Evolutionary conservation across 805 yeast species (phyloP).

Genomic region (Zygoascus biomembranicola): DNA sequence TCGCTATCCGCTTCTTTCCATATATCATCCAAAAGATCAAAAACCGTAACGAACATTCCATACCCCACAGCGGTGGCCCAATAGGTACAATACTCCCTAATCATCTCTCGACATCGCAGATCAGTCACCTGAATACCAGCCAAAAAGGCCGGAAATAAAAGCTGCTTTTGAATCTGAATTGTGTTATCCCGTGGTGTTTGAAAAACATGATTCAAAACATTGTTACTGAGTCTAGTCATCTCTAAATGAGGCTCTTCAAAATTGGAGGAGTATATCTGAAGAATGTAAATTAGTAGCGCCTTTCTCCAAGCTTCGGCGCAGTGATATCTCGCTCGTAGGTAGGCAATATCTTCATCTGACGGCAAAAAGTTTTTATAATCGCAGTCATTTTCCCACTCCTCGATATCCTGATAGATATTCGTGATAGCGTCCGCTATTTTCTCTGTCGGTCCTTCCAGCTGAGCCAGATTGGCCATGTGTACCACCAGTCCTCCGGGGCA

Average conservation of each 20-base stretch:
- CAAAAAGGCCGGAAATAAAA: not conserved
- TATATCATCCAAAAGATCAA: not conserved
- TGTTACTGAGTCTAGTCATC: not conserved
- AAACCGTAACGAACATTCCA: not conserved
- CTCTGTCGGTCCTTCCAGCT: not conserved
- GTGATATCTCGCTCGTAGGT: not conserved
- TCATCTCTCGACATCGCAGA: not conserved
- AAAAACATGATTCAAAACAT: not conserved
- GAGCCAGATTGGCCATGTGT: not conserved
- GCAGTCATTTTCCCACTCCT: not conserved
- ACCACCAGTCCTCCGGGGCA: not conserved
- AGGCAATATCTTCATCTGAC: not conserved
- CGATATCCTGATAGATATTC: not conserved
- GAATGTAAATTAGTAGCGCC: not conserved
- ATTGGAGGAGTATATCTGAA: not conserved
- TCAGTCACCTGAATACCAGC: not conserved
- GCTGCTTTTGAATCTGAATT: slow-evolving; percentile 1
- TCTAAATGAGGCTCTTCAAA: not conserved
- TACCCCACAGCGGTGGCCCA: not conserved
- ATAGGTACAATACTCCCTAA: not conserved
- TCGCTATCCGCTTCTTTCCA: not conserved
- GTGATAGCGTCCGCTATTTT: not conserved
- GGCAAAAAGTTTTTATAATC: not conserved
- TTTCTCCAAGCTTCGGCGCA: slow-evolving; percentile 1
- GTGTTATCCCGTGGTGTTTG: not conserved